Conservation (phyloP, 768 basidiomycete species). For the Psilocybe cubensis region DNA sequence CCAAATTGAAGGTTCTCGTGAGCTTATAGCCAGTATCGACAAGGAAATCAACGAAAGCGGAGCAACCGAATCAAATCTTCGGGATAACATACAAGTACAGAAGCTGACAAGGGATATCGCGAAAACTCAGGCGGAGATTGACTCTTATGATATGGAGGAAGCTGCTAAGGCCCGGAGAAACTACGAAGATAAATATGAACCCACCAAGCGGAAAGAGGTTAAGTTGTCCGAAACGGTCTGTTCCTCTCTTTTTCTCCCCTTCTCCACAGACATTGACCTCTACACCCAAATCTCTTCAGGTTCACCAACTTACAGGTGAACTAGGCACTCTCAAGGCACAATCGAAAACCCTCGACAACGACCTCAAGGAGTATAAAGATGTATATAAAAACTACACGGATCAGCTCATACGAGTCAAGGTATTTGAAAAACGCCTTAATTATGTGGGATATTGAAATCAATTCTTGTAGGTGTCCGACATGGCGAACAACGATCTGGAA, state of each 20-base stretch:
- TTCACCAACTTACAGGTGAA: constrained; percentile 83
- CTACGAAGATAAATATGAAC: constrained; percentile 80
- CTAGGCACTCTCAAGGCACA: constrained; percentile 73
- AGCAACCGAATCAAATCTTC: constrained; percentile 67
- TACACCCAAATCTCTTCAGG: constrained; percentile 44
- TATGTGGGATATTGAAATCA: neutral
- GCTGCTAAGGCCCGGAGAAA: constrained; percentile 83
- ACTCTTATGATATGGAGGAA: constrained; percentile 79
- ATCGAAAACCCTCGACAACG: constrained; percentile 63
- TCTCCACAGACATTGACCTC: neutral
- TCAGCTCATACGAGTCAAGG: constrained; percentile 95
- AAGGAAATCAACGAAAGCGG: constrained; percentile 81
- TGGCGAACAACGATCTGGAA: constrained; percentile 96
- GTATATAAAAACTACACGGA: constrained; percentile 85
- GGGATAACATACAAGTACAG: constrained; percentile 84
- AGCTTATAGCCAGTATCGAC: constrained; percentile 60
- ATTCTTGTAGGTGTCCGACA: constrained; percentile 84
- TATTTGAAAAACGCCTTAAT: constrained; percentile 26
- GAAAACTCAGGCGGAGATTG: constrained; percentile 71
- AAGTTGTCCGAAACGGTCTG: constrained; percentile 70
- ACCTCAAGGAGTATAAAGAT: constrained; percentile 86
- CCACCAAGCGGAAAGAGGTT: constrained; percentile 73
- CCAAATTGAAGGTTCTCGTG: constrained; percentile 42
- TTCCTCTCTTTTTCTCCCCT: constrained; percentile 7
- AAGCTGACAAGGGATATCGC: constrained; percentile 68